These are phyloP conservation scores for Atkinsonella texensis DNA, from an alignment of 2,329 filamentous ascomycete genomes.

Conservation along the genomic window DNA sequence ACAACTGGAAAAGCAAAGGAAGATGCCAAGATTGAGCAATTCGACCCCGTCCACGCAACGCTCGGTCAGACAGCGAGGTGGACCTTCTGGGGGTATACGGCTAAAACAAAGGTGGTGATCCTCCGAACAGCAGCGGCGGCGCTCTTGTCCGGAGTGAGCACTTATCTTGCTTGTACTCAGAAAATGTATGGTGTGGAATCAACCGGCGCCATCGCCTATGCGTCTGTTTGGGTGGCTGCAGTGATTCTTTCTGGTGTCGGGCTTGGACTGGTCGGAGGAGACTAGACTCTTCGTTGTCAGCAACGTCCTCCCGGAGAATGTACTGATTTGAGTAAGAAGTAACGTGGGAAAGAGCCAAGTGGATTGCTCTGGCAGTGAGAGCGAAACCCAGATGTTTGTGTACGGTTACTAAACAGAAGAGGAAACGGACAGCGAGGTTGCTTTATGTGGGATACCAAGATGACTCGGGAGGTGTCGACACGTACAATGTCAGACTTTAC, in stretches of 20 bases:
- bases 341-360: neutral
- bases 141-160: slow-evolving; percentile 43
- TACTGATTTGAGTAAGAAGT: neutral
- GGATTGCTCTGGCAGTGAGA: neutral
- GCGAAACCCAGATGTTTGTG: neutral
- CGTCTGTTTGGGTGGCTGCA: slow-evolving; percentile 61
- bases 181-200: slow-evolving; percentile 60
- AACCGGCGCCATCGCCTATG: slow-evolving; percentile 59
- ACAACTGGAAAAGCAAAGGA: slow-evolving; percentile 36
- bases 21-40: slow-evolving; percentile 38
- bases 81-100: slow-evolving; percentile 60
- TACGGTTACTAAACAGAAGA: neutral
- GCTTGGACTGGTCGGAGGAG: slow-evolving; percentile 38
- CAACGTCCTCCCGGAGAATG: neutral
- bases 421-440: neutral
- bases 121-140: slow-evolving; percentile 50
- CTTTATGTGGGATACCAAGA: neutral
- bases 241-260: slow-evolving; percentile 45
- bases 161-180: slow-evolving; percentile 51
- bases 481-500: neutral
- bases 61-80: slow-evolving; percentile 58
- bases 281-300: slow-evolving; percentile 11
- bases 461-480: neutral
- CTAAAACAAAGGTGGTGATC: slow-evolving; percentile 50
- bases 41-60: slow-evolving; percentile 52